Percentiles rank a stretch among this genome's conserved stretches.
These are phyloP conservation scores for Sequoiadendron giganteum DNA, from an alignment of 75 land plant species.

Conservation along the genomic window DNA sequence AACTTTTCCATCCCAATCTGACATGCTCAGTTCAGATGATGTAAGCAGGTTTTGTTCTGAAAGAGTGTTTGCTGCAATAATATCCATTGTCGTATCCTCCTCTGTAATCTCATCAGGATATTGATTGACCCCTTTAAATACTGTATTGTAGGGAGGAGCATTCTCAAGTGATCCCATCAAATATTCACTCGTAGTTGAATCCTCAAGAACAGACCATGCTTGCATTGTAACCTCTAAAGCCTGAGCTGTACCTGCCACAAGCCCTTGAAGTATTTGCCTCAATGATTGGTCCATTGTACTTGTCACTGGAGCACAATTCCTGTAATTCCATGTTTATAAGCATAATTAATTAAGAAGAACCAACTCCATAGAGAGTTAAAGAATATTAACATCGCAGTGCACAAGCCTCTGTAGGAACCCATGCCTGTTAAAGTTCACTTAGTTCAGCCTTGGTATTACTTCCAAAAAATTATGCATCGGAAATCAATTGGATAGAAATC, in stretches of 20 bases:
- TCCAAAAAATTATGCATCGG: not conserved
- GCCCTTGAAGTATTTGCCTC: constrained; percentile 1
- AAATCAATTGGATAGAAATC: not conserved
- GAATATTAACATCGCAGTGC: not conserved
- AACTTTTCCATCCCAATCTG: constrained; percentile 12
- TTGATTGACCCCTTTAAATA: constrained; percentile 8
- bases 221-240: constrained; percentile 11
- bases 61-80: constrained; percentile 6
- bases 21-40: constrained; percentile 11
- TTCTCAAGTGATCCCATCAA: constrained; percentile 3
- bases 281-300: constrained; percentile 8
- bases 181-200: constrained; percentile 14
- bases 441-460: not conserved
- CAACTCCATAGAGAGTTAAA: too few relatives aligned
- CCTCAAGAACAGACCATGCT: constrained; percentile 14
- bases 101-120: constrained; percentile 4
- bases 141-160: constrained; percentile 3
- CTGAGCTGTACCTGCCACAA: constrained; percentile 14
- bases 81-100: constrained; percentile 10
- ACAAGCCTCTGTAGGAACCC: not conserved
- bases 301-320: constrained; percentile 3
- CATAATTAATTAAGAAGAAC: not conserved
- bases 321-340: not conserved
- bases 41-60: constrained; percentile 7
- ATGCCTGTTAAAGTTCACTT: not conserved